Evolutionary conservation across 2,329 filamentous ascomycete genomes (phyloP), one percentile per base, ranked within the genome.

Genomic region (Paraphoma chrysanthemicola): DNA sequence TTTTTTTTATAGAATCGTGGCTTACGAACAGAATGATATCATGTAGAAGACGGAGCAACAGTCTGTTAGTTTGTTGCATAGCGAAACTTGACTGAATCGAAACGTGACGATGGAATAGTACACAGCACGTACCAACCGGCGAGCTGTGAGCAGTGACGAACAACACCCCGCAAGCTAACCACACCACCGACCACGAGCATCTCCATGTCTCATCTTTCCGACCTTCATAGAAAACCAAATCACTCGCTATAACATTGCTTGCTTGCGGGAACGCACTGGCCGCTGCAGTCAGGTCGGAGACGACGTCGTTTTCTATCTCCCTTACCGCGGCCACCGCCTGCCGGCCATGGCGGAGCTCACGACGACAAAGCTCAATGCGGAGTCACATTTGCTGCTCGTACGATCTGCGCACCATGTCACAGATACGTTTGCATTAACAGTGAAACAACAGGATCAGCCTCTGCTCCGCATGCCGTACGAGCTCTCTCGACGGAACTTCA

Each of bases 401-500:
- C 67, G 82, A 11, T 44, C 44, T 18, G 46, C 29, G 42, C 36
- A 42, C 9, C 36, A 33, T 31, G 38, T 36, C 14, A 14, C 33
- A 31, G 46, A 52, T n/a, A 6, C 11, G 18, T 4, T 36, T 31
- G 12, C 44, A 50, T 44, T 51, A 44, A 43, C 56, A 12, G 17
- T 4, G 18, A 51, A 33, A 54, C 4, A n/a, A 1, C 63, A 94
- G 93, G 95, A 99, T 73, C 94, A 98, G 85, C 90, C 94, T 4
- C 90, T 98, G 64, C 88, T 99, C 65, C 92, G 93, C 33, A 87
- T 98, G 18, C 95, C 95, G 16, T 90, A 94, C 78, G 95, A 98
- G 75, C 90, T 97, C 54, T 88, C 96, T 18, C 90, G 93, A 53
- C 94, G 95, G 76, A 98, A 96, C 80, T 96, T 98, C 80, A 95